Evolutionary conservation across 139 green algal genomes (phyloP), one percentile per base, ranked within the genome.

Genomic region (Volvox africanus): DNA sequence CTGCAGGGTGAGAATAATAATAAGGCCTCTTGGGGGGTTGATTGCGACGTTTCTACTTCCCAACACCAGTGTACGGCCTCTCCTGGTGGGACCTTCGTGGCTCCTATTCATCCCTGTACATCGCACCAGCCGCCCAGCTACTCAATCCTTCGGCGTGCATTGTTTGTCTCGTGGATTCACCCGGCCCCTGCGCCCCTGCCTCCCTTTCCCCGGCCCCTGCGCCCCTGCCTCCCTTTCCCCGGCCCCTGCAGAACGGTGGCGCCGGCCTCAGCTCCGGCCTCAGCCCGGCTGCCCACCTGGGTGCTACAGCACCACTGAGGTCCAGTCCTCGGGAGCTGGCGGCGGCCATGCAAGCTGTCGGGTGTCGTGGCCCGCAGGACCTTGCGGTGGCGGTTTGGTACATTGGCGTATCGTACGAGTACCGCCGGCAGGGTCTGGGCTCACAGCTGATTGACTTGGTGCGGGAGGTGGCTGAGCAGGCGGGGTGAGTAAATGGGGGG

Each of bases 341-440:
- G 2, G 86, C 69, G 1, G 86, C 86, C 50, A 83, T 90, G 86
- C 36, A 5, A 1, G 86, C 71, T 1, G 20, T 24, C 12, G 86
- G 86, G 30, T 90, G 86, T 28, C 0, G 85, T 9, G 2, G 55
- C 0, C 69, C 69, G 3, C 22, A 12, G 19, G 44, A 89, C 28
- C 1, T 55, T 44, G 85, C 85, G n/a, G 44, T 82, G 44, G 85
- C 85, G 28, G 44, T 89, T 33, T 89, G 86, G 86, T 88, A 90
- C 65, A n/a, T 92, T 2, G 92, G 92, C 0, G 92, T 94, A 68
- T 90, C 92, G 44, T 94, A 86, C 77, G 92, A 94, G 87, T 94
- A 92, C 88, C 87, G 92, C 1, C 88, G 92, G 33, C 87, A 91
- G 33, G 87, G 87, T 33, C 87, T 94, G 28, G 92, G 92, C 76